Percentiles rank a stretch among this genome's conserved stretches.
Evolutionary conservation across 2,329 filamentous ascomycete species (phyloP).

Genomic region (Neonectria faginata): DNA sequence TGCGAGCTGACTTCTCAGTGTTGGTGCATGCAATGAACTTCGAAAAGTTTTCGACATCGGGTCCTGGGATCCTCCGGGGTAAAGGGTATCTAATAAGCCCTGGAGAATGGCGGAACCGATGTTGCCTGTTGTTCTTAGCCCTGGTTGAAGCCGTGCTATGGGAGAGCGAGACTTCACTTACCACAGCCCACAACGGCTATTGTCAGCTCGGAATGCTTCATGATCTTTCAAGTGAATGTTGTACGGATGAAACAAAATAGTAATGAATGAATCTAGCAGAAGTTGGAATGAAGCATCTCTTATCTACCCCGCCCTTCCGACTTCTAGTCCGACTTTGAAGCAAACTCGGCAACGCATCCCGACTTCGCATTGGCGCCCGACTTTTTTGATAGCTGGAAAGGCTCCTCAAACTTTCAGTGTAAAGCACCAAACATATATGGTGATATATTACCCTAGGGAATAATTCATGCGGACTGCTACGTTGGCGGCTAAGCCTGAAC

Average conservation of each 20-base stretch:
- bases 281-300: not conserved
- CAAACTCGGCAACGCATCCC: too few relatives aligned
- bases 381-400: too few relatives aligned
- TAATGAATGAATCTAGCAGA: too few relatives aligned
- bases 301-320: not conserved
- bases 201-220: not conserved
- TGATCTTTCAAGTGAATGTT: not conserved
- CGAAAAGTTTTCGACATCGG: not conserved
- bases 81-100: conserved; percentile 19
- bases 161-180: not conserved
- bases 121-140: conserved; percentile 11
- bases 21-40: conserved; percentile 23
- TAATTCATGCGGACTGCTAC: too few relatives aligned
- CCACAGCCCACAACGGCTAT: conserved; percentile 11
- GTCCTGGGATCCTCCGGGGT: not conserved
- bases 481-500: too few relatives aligned
- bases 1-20: not conserved
- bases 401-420: too few relatives aligned
- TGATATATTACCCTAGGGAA: too few relatives aligned
- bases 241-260: too few relatives aligned
- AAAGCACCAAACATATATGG: too few relatives aligned
- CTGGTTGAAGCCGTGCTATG: not conserved
- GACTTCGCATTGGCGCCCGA: too few relatives aligned
- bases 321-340: too few relatives aligned
- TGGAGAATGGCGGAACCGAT: conserved; percentile 19